Conservation (phyloP, 1,284 basidiomycete genomes). For the Cryptococcus wingfieldii region DNA sequence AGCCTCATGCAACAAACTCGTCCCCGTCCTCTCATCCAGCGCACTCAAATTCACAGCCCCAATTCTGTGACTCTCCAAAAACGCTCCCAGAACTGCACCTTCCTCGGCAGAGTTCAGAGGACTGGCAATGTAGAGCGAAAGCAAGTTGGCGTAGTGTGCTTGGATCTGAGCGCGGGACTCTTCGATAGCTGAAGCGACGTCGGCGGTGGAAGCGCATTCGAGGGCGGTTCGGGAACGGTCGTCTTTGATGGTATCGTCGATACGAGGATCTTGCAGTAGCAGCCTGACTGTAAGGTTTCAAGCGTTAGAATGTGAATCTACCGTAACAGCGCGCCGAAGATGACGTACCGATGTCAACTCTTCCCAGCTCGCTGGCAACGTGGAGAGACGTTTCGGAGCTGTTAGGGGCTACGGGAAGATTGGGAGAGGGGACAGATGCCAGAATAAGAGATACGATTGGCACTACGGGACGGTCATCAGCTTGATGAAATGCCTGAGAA, state of each 20-base stretch:
- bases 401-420: slow-evolving; percentile 55
- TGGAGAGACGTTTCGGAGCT: slow-evolving; percentile 80
- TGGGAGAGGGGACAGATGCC: slow-evolving; percentile 58
- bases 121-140: slow-evolving; percentile 70
- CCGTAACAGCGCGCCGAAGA: slow-evolving; percentile 11
- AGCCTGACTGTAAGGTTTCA: slow-evolving; percentile 52
- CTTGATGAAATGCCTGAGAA: too few relatives aligned
- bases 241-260: slow-evolving; percentile 78
- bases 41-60: slow-evolving; percentile 47
- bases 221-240: slow-evolving; percentile 64
- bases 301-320: slow-evolving; percentile 4
- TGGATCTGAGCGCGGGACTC: slow-evolving; percentile 78
- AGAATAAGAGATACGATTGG: slow-evolving; percentile 63
- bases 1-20: slow-evolving; percentile 81
- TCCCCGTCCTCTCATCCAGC: slow-evolving; percentile 70
- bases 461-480: background rate
- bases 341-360: slow-evolving; percentile 62
- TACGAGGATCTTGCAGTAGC: slow-evolving; percentile 68
- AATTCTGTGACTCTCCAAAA: slow-evolving; percentile 53
- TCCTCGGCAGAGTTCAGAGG: slow-evolving; percentile 47
- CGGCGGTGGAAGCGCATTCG: slow-evolving; percentile 63
- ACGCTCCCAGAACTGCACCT: slow-evolving; percentile 48
- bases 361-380: slow-evolving; percentile 74
- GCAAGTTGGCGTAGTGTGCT: slow-evolving; percentile 66
- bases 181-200: slow-evolving; percentile 68